Evolutionary conservation across 441 rosid species (phyloP), one percentile per base, ranked within the genome.

Genomic region (Jatropha podagrica): DNA sequence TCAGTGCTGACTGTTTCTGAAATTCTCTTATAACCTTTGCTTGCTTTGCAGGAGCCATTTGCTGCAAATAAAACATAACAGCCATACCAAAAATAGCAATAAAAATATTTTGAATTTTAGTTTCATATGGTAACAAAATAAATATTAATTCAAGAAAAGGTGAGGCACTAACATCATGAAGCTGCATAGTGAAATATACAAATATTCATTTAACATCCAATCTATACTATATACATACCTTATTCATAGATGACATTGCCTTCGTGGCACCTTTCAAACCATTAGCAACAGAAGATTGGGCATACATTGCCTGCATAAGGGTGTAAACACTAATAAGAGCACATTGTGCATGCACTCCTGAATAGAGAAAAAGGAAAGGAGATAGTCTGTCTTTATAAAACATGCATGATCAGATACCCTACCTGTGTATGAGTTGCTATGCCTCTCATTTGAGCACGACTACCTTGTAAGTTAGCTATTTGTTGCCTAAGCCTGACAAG

Each of bases 361-460:
- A 67, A 58, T 67, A 65, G 65, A 48, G 37, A 67, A 69, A 73
- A 41, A 42, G 14, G 5, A 73, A 26, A 73, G 46, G 27, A 55
- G 52, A 62, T 20, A 20, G 4, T 32, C 54, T 26, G 40, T 7
- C 66, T 41, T 37, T 44, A 5, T 10, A 46, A 7, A 5, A 71
- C 58, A 27, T 68, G 61, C 6, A 54, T 8, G 61, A 38, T 4
- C 56, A 59, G 58, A 72, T n/a, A 51, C 41, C 44, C 69, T 54
- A 92, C 99, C 91, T 93, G 98, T 0, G 99, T 93, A 82, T 95
- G 99, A 76, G 99, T 95, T 75, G 97, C 93, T 38, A 95, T 85
- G 83, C 98, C 98, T 87, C 99, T 84, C 90, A 93, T 89, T 81
- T 95, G 99, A 85, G 97, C 98, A 80, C 93, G 88, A 82, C 99